Evolutionary conservation across 169 alveolate genomes (phyloP).

Genomic region (Blepharisma undulans): DNA sequence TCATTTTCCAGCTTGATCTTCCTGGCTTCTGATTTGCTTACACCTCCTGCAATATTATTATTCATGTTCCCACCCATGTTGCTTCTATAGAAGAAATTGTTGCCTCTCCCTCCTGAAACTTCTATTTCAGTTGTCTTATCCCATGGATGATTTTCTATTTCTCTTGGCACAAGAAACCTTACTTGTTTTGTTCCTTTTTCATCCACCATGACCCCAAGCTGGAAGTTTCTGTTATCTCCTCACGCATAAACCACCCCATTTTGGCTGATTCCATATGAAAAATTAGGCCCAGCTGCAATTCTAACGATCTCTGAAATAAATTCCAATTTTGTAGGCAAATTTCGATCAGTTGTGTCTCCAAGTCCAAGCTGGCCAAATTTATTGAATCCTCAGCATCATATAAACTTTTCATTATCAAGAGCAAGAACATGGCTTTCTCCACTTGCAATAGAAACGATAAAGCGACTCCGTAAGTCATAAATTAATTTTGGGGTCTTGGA

Average conservation of each 20-base stretch:
- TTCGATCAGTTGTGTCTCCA: background rate
- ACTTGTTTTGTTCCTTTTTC: background rate
- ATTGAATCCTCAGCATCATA: conserved; percentile 3
- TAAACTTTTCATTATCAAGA: background rate
- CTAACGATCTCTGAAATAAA: background rate
- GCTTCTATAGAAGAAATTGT: background rate
- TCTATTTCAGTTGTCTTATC: too few relatives aligned
- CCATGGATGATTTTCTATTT: background rate
- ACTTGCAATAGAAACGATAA: conserved; percentile 3
- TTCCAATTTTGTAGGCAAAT: background rate
- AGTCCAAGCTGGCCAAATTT: conserved; percentile 1
- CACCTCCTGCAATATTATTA: too few relatives aligned
- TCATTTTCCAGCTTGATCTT: background rate
- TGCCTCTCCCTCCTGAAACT: background rate
- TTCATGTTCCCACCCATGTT: too few relatives aligned
- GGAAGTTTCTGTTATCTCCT: background rate
- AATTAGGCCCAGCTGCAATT: conserved; percentile 23
- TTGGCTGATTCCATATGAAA: background rate
- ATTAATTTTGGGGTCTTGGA: background rate
- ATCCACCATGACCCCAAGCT: background rate
- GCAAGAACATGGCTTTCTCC: conserved; percentile 25
- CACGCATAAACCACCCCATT: background rate
- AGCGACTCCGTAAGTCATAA: background rate
- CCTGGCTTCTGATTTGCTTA: background rate
- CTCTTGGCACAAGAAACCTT: background rate